These are phyloP conservation scores for Cucumis hystrix DNA, from an alignment of 306 rosid species.

Conservation along the genomic window DNA sequence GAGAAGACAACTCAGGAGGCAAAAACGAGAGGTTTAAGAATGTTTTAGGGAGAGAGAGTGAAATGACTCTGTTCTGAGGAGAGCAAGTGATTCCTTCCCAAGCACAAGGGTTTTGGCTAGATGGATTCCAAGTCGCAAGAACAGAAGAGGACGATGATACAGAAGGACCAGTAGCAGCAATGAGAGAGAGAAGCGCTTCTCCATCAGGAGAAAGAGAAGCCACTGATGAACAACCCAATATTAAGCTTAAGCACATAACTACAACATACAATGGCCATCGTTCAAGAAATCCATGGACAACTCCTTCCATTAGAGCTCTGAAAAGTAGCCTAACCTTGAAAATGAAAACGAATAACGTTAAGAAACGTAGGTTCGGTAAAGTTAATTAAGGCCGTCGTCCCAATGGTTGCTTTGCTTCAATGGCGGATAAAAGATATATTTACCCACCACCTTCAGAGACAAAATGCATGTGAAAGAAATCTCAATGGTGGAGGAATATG, in stretches of 20 bases:
- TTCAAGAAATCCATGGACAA: background rate
- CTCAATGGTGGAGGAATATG: conserved; percentile 7
- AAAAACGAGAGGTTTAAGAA: conserved; percentile 65
- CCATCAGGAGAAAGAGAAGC: conserved; percentile 74
- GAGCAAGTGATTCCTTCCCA: conserved; percentile 87
- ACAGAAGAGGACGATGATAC: conserved; percentile 38
- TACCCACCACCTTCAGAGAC: conserved; percentile 34
- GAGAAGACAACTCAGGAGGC: conserved; percentile 59
- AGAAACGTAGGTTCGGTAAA: conserved; percentile 12
- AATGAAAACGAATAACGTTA: conserved; percentile 12
- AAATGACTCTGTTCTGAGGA: conserved; percentile 75
- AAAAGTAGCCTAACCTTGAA: conserved; percentile 16
- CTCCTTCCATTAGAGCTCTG: conserved; percentile 28
- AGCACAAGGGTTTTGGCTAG: conserved; percentile 74
- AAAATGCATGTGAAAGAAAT: conserved; percentile 52
- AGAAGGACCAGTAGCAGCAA: conserved; percentile 28
- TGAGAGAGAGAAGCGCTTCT: conserved; percentile 67
- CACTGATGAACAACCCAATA: conserved; percentile 21
- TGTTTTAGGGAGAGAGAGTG: conserved; percentile 59
- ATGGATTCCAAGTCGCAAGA: conserved; percentile 75
- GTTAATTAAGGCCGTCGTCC: conserved; percentile 4
- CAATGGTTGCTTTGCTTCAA: conserved; percentile 2
- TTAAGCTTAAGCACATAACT: conserved; percentile 14
- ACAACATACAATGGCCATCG: background rate
- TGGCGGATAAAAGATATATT: conserved; percentile 17